These are phyloP conservation scores for Fusarium torreyae DNA, from an alignment of 2,329 filamentous ascomycete genomes.

Conservation along the genomic window DNA sequence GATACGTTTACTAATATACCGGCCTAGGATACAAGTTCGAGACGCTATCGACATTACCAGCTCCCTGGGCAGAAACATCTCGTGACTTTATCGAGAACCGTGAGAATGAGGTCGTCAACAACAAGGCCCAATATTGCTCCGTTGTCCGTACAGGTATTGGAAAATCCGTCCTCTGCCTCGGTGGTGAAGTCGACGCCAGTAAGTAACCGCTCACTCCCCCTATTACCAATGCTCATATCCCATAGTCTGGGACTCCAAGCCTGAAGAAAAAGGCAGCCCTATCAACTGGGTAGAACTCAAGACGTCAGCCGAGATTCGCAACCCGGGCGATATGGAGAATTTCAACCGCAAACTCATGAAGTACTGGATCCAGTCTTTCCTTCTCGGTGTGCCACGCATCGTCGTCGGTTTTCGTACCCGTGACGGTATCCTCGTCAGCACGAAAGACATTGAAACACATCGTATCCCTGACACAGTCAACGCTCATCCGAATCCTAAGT, in stretches of 20 bases:
- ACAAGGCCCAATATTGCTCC: constrained; percentile 95
- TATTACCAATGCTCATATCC: constrained; percentile 1
- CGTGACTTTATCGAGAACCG: constrained; percentile 85
- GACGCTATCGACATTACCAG: constrained; percentile 81
- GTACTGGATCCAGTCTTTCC: constrained; percentile 96
- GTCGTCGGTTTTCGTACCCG: constrained; percentile 88
- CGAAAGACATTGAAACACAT: constrained; percentile 86
- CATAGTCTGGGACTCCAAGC: constrained; percentile 87
- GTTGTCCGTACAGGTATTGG: constrained; percentile 92
- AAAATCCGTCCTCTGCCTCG: constrained; percentile 80
- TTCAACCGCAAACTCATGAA: constrained; percentile 94
- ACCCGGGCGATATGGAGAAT: constrained; percentile 77
- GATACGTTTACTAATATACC: background rate
- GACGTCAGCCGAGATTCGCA: constrained; percentile 81
- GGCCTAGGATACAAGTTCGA: constrained; percentile 94
- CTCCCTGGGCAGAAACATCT: constrained; percentile 79
- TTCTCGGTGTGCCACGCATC: constrained; percentile 92
- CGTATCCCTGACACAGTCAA: constrained; percentile 83
- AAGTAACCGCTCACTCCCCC: constrained; percentile 49
- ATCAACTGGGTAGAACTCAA: constrained; percentile 97
- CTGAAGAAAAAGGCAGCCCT: constrained; percentile 72
- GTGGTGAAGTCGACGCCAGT: constrained; percentile 94
- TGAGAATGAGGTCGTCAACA: constrained; percentile 81
- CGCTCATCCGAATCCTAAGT: constrained; percentile 74
- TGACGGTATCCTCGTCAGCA: constrained; percentile 77